Base-by-base conservation (phyloP, 2,329 filamentous ascomycete genomes). In the Thelonectria blattea region DNA sequence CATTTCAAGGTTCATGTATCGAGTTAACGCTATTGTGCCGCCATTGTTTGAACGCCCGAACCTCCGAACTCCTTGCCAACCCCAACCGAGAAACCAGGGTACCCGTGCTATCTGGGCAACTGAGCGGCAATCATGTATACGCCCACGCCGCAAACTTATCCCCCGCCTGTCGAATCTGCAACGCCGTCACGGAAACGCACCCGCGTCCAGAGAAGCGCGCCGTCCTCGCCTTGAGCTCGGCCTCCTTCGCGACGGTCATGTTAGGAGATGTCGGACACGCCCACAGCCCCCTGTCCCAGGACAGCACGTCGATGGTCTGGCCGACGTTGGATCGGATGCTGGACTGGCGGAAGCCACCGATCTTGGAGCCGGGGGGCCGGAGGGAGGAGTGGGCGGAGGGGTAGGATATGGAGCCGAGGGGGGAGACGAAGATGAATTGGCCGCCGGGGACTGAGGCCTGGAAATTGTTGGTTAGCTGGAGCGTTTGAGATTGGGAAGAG, bases 381-480 rank as follows among this genome's bases (percentile, higher is more conserved):
- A 68, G 75, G 2, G 73, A 74, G 0, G 84, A 87, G 75, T 89
- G 85, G 0, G 86, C 79, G 18, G 68, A 63, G 0, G 85, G 85
- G 75, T 84, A 90, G 56, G 79, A 77, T 58, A 90, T 72, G 10
- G 79, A 76, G 6, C 87, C 88, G 24, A 79, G 73, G 3, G 81
- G 76, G 3, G 75, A 77, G 58, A 90, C 79, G 72, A 85, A 90
- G 66, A 88, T 79, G 58, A 80, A 74, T 68, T 91, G 87, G 24
- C 88, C 88, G 27, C 87, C 87, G 5, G 87, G 86, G 5, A 89
- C 87, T 30, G 80, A 70, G 32, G 85, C 81, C 75, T 79, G 10
- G 17, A 17, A n/a, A 10, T 18, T 14, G 20, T 55, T 56, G 54
- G 47, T 50, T 34, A 14, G 7, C n/a, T 20, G 20, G 5, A 24